Conservation (phyloP, 192 early-diverging fungal genomes). For the Coemansia sp. region DNA sequence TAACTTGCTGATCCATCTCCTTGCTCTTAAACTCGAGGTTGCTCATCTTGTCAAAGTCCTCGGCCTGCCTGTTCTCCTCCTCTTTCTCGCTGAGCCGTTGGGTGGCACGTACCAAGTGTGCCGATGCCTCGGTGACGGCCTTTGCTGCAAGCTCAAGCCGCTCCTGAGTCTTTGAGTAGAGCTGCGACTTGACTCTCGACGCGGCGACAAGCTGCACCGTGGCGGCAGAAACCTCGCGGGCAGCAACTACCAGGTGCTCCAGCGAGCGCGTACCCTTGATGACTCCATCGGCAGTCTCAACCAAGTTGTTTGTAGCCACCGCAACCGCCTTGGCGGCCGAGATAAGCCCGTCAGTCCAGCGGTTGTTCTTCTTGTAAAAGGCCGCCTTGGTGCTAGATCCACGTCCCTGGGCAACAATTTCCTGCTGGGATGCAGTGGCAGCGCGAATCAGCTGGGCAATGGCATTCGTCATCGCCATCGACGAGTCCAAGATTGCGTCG, state of each 20-base stretch:
- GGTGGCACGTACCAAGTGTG: slow-evolving; percentile 90
- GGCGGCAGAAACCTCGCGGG: slow-evolving; percentile 93
- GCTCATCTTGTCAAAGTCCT: slow-evolving; percentile 76
- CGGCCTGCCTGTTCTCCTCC: slow-evolving; percentile 58
- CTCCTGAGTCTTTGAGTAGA: slow-evolving; percentile 92
- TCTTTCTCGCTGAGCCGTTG: slow-evolving; percentile 78
- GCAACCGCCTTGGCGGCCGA: slow-evolving; percentile 96
- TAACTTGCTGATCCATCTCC: slow-evolving; percentile 99
- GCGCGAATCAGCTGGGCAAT: slow-evolving; percentile 93
- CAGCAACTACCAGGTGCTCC: slow-evolving; percentile 97
- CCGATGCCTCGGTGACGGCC: slow-evolving; percentile 89
- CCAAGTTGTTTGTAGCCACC: slow-evolving; percentile 87
- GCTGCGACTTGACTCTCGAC: slow-evolving; percentile 90
- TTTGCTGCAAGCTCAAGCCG: slow-evolving; percentile 92
- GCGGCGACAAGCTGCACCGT: slow-evolving; percentile 98
- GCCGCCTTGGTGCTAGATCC: slow-evolving; percentile 78
- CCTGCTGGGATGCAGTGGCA: slow-evolving; percentile 94
- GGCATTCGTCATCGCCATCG: slow-evolving; percentile 92
- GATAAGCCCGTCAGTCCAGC: slow-evolving; percentile 99
- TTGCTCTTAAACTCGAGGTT: slow-evolving; percentile 93
- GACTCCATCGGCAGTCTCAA: slow-evolving; percentile 96
- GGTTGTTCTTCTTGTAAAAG: slow-evolving; percentile 99
- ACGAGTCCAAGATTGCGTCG: slow-evolving; percentile 84
- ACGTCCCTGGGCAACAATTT: slow-evolving; percentile 93
- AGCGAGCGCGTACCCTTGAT: slow-evolving; percentile 86